Evolutionary conservation across 257 asterid genomes (phyloP).

Genomic region (Salvia rosmarinus): DNA sequence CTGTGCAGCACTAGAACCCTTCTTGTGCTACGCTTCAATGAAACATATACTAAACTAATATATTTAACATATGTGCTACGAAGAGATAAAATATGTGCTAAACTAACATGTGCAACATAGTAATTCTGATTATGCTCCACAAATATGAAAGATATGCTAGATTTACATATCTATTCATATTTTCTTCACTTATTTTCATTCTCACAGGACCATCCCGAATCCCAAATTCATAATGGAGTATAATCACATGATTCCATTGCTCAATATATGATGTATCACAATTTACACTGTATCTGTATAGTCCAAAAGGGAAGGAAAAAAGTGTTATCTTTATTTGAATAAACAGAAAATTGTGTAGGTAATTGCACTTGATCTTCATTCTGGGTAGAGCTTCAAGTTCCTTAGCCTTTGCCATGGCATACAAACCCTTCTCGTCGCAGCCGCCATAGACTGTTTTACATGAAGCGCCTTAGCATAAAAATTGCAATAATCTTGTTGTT

Average conservation of each 20-base stretch:
- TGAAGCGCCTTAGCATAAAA: not conserved
- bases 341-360: slow-evolving; percentile 12
- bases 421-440: slow-evolving; percentile 8
- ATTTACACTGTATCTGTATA: slow-evolving; percentile 23
- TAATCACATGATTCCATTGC: slow-evolving; percentile 8
- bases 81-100: no score
- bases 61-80: no score
- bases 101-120: no score
- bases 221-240: slow-evolving; percentile 1
- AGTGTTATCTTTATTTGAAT: not conserved
- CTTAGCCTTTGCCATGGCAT: slow-evolving; percentile 17
- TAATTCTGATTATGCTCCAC: no score
- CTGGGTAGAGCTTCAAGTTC: slow-evolving; percentile 24
- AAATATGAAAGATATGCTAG: no score
- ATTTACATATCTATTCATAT: no score
- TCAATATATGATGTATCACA: slow-evolving; percentile 1
- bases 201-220: no score
- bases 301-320: not conserved
- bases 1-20: no score
- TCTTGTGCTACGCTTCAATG: no score
- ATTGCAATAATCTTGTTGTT: not conserved
- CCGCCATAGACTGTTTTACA: not conserved
- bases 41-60: no score
- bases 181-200: no score
- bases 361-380: slow-evolving; percentile 23